phyloP scores from a whole-genome alignment of 371 early-diverging fungal species.

The Mucor sp. region DNA sequence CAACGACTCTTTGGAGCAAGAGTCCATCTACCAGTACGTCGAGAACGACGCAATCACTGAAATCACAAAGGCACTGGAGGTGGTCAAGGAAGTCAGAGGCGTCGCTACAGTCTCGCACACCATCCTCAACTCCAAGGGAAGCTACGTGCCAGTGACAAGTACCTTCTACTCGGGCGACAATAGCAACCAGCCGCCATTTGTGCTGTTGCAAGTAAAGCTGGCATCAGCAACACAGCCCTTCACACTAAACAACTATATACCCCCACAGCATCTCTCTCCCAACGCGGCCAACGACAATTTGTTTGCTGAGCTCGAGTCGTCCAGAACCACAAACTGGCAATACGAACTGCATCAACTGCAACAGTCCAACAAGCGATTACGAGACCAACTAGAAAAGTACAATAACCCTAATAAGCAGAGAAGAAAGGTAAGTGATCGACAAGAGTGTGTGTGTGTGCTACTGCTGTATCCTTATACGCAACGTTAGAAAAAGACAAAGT shows the following conservation, averaged over 20 bases:
- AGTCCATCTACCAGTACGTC: conserved; percentile 53
- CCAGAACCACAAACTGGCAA: conserved; percentile 42
- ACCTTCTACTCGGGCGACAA: conserved; percentile 49
- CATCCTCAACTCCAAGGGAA: conserved; percentile 43
- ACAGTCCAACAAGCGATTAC: conserved; percentile 27
- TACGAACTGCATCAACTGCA: conserved; percentile 46
- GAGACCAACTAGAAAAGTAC: conserved; percentile 34
- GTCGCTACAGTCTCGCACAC: conserved; percentile 30
- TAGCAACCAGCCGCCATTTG: conserved; percentile 27
- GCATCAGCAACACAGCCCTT: not conserved
- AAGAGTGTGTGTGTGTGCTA: no score
- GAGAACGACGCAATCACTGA: conserved; percentile 42
- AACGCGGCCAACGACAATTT: conserved; percentile 19
- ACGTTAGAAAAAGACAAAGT: conserved; percentile 15
- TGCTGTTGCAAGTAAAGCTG: conserved; percentile 29
- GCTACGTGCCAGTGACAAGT: conserved; percentile 32
- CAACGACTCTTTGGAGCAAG: conserved; percentile 41
- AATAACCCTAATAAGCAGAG: conserved; percentile 16
- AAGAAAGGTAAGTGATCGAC: conserved; percentile 27
- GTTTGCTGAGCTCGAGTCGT: conserved; percentile 32
- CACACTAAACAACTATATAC: not conserved
- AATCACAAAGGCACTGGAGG: conserved; percentile 37
- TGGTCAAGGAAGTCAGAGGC: conserved; percentile 30
- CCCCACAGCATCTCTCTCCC: not conserved
- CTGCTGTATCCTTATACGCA: not conserved